These are phyloP conservation scores for Mytilinidion resinicola DNA, from an alignment of 495 filamentous ascomycete species.

Conservation along the genomic window DNA sequence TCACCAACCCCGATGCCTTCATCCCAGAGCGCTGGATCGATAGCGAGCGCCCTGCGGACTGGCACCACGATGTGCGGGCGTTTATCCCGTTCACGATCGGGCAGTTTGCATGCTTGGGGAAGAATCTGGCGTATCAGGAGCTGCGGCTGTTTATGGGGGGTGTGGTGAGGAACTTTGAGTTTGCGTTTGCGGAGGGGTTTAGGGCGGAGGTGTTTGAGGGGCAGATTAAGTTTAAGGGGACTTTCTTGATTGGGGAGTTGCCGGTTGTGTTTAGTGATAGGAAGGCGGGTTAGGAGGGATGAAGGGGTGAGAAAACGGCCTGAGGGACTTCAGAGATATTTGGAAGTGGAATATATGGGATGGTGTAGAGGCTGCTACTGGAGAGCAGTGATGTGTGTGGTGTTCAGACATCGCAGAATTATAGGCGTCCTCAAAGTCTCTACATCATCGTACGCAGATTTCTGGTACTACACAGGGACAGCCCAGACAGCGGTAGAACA, in stretches of 20 bases:
- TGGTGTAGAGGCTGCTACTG: too few species aligned
- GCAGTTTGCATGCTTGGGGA: neutral
- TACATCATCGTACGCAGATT: too few species aligned
- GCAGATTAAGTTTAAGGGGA: neutral
- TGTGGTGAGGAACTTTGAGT: neutral
- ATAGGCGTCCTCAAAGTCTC: too few species aligned
- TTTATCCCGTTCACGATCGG: neutral
- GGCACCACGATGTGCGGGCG: neutral
- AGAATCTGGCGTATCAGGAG: neutral
- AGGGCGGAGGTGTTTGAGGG: neutral
- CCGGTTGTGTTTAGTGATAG: neutral
- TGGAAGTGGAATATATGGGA: too few species aligned
- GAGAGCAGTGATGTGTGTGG: too few species aligned
- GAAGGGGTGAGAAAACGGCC: too few species aligned
- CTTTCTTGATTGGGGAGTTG: neutral
- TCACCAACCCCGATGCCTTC: neutral
- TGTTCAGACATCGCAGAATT: too few species aligned
- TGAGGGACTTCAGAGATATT: too few species aligned
- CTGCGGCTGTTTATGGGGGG: neutral
- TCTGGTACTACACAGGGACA: too few species aligned
- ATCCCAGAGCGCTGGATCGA: neutral
- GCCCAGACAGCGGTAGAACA: too few species aligned
- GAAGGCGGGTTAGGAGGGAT: too few species aligned
- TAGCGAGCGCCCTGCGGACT: neutral
- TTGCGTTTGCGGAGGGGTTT: neutral